phyloP scores from a whole-genome alignment of 2,329 filamentous ascomycete species.

The Dactylonectria macrodidyma region DNA sequence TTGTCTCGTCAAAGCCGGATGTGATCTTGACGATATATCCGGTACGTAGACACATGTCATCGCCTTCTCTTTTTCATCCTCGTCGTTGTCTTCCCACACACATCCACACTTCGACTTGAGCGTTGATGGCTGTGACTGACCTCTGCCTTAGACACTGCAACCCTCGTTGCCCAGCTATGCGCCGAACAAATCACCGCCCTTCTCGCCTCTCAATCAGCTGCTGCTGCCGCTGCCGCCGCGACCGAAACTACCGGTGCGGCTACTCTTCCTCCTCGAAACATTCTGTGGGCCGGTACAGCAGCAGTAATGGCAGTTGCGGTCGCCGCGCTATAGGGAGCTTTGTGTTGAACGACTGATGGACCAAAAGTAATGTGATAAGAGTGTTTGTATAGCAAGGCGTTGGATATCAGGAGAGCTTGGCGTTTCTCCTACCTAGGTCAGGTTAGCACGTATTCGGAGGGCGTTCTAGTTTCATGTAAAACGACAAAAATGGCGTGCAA shows the following conservation, averaged over 20 bases:
- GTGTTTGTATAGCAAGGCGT: slow-evolving; percentile 19
- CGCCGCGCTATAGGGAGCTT: slow-evolving; percentile 16
- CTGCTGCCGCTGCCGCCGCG: slow-evolving; percentile 6
- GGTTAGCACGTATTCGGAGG: slow-evolving; percentile 3
- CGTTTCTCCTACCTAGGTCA: slow-evolving; percentile 4
- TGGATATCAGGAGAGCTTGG: slow-evolving; percentile 11
- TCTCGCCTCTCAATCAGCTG: slow-evolving; percentile 17
- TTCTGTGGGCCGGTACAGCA: slow-evolving; percentile 25
- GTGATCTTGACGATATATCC: slow-evolving; percentile 53
- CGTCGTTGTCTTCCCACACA: neutral
- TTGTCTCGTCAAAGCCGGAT: slow-evolving; percentile 55
- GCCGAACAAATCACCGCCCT: slow-evolving; percentile 18
- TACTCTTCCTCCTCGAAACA: slow-evolving; percentile 6
- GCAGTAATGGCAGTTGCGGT: slow-evolving; percentile 22
- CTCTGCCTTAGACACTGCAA: slow-evolving; percentile 8
- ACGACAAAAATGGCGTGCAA: slow-evolving; percentile 13
- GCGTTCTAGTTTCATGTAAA: slow-evolving; percentile 7
- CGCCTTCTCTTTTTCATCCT: neutral
- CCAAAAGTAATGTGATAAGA: slow-evolving; percentile 5
- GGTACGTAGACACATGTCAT: slow-evolving; percentile 47
- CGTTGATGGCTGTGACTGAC: neutral
- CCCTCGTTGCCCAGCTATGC: slow-evolving; percentile 27
- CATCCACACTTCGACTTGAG: neutral
- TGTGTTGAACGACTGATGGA: neutral
- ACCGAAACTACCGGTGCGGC: slow-evolving; percentile 22